Base-by-base conservation (phyloP, 345 rosid genomes). In the Populus deltoides region DNA sequence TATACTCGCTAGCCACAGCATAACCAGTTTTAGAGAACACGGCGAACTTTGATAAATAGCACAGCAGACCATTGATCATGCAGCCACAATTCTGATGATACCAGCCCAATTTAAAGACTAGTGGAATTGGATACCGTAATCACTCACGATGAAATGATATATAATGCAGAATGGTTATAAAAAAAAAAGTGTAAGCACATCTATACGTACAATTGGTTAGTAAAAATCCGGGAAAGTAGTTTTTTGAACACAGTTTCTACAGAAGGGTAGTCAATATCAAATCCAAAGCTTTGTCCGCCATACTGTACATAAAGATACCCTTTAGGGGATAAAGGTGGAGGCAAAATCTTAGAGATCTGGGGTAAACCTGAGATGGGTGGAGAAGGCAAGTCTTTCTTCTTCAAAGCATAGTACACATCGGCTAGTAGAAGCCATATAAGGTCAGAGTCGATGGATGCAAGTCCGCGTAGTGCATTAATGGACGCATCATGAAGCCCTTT, bases 371-470 rank as follows among this genome's bases (percentile, higher is more conserved):
- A 36, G 11, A 84, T 74, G 4, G 97, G 93, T 5, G 94, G 93
- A 0, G 76, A 63, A 77, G 92, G 93, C 49, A 79, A 22, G 66
- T 85, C 82, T 71, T 79, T 87, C 86, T 79, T 87, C 90, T 87
- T 88, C 79, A 83, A 36, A 31, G 97, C 81, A 85, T 82, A 93
- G 77, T 93, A 91, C 57, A 93, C 91, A 75, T 96, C 99, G 0
- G 97, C 93, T 75, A 96, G 77, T 65, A 93, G 92, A 79, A 96
- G 88, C 98, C 99, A 92, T 25, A 95, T 84, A 49, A 96, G 94
- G 85, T 96, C 99, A 38, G 98, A 85, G 82, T 96, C 98, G 3
- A 96, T 78, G 31, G 85, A 81, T 20, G 97, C 93, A 49, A 96
- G 93, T 72, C 93, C 99, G 29, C 59, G 78, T 73, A 96, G 75